phyloP scores from a whole-genome alignment of 108 stramenopile genomes.

The Schizochytrium sp. region DNA sequence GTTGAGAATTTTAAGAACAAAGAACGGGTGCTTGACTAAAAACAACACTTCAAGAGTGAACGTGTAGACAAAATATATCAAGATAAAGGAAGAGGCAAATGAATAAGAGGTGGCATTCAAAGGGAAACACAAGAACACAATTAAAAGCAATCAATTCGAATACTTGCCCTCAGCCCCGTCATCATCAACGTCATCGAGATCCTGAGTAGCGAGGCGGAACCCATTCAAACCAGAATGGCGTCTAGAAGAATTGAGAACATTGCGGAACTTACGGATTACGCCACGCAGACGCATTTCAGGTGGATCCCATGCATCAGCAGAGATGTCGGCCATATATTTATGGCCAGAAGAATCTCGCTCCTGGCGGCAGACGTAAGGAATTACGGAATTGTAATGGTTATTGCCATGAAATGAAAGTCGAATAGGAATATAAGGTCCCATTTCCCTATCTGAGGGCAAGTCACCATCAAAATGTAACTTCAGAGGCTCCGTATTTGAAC shows the following conservation, averaged over 20 bases:
- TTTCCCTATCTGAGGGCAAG: conserved; percentile 26
- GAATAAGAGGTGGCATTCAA: background rate
- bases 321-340: background rate
- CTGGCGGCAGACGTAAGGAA: background rate
- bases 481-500: conserved; percentile 41
- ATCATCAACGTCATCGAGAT: conserved; percentile 16
- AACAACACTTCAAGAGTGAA: too few species aligned
- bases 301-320: background rate
- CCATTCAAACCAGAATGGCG: background rate
- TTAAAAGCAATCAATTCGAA: background rate
- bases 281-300: background rate
- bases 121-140: background rate
- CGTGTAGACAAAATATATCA: too few species aligned
- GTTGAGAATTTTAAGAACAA: too few species aligned
- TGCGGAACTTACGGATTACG: conserved; percentile 43
- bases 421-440: conserved; percentile 56
- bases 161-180: background rate
- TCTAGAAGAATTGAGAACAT: background rate
- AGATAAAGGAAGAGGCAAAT: background rate
- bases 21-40: too few species aligned
- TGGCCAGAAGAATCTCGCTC: background rate
- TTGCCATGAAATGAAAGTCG: conserved; percentile 65
- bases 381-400: conserved; percentile 69
- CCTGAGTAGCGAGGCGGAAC: conserved; percentile 39
- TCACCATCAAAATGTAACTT: conserved; percentile 61